phyloP scores from a whole-genome alignment of 176 grass and related monocot genomes.

The Lolium rigidum region DNA sequence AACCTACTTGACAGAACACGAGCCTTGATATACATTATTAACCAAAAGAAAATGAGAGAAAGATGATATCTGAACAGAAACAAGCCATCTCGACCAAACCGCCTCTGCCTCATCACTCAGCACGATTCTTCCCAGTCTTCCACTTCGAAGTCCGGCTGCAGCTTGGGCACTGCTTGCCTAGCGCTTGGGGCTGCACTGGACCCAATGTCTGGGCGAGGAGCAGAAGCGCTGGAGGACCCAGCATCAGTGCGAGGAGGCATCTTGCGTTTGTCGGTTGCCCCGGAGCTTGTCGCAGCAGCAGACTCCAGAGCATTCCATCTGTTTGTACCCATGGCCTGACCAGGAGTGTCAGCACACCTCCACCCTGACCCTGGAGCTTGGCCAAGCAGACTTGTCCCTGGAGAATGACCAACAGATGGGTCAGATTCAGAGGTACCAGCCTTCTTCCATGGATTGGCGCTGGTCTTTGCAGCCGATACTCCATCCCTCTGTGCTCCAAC shows the following conservation, averaged over 20 bases:
- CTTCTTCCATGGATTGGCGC: constrained; percentile 81
- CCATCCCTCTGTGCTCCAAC: constrained; percentile 48
- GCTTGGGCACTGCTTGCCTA: constrained; percentile 30
- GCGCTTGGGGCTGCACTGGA: constrained; percentile 4
- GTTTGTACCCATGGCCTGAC: constrained; percentile 47
- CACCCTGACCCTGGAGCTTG: constrained; percentile 50
- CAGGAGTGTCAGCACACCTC: constrained; percentile 24
- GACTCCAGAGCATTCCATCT: constrained; percentile 74
- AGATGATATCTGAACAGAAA: neutral
- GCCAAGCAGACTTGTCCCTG: constrained; percentile 21
- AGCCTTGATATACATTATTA: neutral
- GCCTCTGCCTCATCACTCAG: constrained; percentile 41
- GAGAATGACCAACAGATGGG: constrained; percentile 29
- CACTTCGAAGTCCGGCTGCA: constrained; percentile 55
- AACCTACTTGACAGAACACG: constrained; percentile 12
- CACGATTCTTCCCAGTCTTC: constrained; percentile 93
- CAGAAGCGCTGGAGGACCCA: neutral
- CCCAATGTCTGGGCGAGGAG: neutral
- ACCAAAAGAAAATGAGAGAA: neutral
- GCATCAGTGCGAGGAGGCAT: neutral
- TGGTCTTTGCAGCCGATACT: constrained; percentile 42
- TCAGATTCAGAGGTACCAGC: constrained; percentile 53
- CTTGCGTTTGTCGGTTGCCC: constrained; percentile 14
- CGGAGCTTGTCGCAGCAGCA: constrained; percentile 45
- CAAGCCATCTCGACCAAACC: neutral